phyloP scores from a whole-genome alignment of 2,329 filamentous ascomycete species.

The Parastagonospora nodorum region DNA sequence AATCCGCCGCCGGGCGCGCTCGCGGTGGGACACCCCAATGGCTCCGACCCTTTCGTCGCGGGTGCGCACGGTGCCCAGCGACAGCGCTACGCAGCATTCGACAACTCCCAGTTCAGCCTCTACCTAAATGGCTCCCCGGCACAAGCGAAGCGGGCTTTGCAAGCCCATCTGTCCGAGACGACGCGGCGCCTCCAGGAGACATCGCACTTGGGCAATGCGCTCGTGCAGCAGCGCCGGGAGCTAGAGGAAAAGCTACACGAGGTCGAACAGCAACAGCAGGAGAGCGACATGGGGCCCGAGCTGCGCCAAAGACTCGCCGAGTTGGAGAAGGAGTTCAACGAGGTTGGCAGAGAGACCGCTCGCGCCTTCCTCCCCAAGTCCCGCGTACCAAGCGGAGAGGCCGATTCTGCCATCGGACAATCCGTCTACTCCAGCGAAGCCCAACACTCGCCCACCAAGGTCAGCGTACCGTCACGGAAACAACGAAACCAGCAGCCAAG shows the following conservation, averaged over 20 bases:
- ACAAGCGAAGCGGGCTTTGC: conserved; percentile 85
- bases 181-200: conserved; percentile 90
- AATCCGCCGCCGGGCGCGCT: conserved; percentile 49
- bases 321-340: conserved; percentile 93
- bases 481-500: conserved; percentile 87
- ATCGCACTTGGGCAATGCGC: conserved; percentile 82
- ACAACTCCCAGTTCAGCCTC: conserved; percentile 77
- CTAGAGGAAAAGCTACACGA: conserved; percentile 82
- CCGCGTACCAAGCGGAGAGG: conserved; percentile 67
- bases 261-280: conserved; percentile 72
- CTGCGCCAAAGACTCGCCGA: conserved; percentile 81
- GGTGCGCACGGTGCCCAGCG: conserved; percentile 47
- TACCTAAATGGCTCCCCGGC: conserved; percentile 78
- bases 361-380: conserved; percentile 85
- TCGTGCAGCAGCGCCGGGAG: conserved; percentile 85
- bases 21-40: conserved; percentile 44
- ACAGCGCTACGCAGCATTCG: conserved; percentile 82
- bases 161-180: conserved; percentile 91
- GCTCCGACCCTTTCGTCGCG: conserved; percentile 53
- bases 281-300: conserved; percentile 80
- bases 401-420: conserved; percentile 38
- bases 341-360: conserved; percentile 87
- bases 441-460: conserved; percentile 84
- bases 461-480: conserved; percentile 84
- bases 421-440: conserved; percentile 77